Evolutionary conservation across 495 filamentous ascomycete species (phyloP), one percentile per base, ranked within the genome.

Genomic region (Penicillium desertorum): DNA sequence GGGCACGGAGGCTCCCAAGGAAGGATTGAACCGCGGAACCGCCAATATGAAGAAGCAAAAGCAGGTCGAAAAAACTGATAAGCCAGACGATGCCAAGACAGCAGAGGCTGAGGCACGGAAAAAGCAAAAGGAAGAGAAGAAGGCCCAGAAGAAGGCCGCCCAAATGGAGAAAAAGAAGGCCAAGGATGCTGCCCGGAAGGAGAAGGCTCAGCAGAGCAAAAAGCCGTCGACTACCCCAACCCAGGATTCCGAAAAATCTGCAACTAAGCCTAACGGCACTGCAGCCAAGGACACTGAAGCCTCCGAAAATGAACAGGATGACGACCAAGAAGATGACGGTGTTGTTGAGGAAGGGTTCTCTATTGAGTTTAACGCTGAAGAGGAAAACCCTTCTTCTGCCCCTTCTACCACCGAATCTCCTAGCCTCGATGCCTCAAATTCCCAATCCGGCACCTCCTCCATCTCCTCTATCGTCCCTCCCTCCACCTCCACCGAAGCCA

Each of bases 401-500:
- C 79, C 82, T 11, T 82, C 86, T 43, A 68, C 76, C 27, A 79
- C 82, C 17, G 72, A 82, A 44, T 90, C 89, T 6, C 83, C 87
- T 11, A 74, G 70, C 17, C 89, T 88, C 64, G 87, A 92, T 63
- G 74, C 76, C 59, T 78, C 80, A 32, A 76, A 78, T 47, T 63
- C 71, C 20, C 75, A 84, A 54, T 89, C 88, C 46, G 81, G 81
- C 59, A 86, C 81, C 50, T 90, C 88, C 39, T 90, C 88, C 17
- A 83, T 87, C 61, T 90, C 87, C 29, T 90, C 87, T 17, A 78
- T 87, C 48, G 71, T 84, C 8, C 81, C 87, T 14, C 82, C 83
- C 32, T 79, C 81, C 54, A 57, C 67, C 47, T 54, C 67, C 54
- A 67, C 56, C 58, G 71, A 74, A 59, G 63, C 61, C 60, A 70